Conservation (phyloP, 2,329 filamentous ascomycete species). For the Penicillium sumatraense region DNA sequence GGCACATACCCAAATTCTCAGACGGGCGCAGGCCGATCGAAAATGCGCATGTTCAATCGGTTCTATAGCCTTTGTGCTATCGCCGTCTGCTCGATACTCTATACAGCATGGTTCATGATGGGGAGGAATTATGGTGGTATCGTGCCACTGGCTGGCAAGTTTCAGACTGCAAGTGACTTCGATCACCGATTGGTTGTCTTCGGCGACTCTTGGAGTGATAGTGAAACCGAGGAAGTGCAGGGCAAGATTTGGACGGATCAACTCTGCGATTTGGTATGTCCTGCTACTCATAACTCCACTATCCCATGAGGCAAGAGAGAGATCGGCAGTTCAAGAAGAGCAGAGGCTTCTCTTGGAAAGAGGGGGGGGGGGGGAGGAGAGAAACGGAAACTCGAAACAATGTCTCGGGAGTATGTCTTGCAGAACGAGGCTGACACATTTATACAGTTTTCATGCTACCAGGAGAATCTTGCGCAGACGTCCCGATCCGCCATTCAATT, state of each 20-base stretch:
- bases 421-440: constrained; percentile 8
- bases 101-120: constrained; percentile 34
- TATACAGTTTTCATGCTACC: constrained; percentile 37
- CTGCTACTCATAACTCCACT: background rate
- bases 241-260: constrained; percentile 40
- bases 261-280: constrained; percentile 41
- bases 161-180: constrained; percentile 26
- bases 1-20: too few species aligned
- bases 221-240: constrained; percentile 31
- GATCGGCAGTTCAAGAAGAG: too few species aligned
- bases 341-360: too few species aligned
- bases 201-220: constrained; percentile 47
- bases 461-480: constrained; percentile 39
- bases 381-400: background rate
- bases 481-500: constrained; percentile 28
- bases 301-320: background rate
- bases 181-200: constrained; percentile 42
- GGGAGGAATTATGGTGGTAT: constrained; percentile 27
- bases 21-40: background rate
- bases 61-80: constrained; percentile 38
- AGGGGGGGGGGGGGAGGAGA: background rate
- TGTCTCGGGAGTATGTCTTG: background rate
- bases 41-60: constrained; percentile 34
- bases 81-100: constrained; percentile 35
- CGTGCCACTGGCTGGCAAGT: constrained; percentile 19